Percentiles rank a stretch among this genome's conserved stretches.
These are phyloP conservation scores for Neoascochyta sp. DNA, from an alignment of 2,329 filamentous ascomycete genomes.

Conservation along the genomic window DNA sequence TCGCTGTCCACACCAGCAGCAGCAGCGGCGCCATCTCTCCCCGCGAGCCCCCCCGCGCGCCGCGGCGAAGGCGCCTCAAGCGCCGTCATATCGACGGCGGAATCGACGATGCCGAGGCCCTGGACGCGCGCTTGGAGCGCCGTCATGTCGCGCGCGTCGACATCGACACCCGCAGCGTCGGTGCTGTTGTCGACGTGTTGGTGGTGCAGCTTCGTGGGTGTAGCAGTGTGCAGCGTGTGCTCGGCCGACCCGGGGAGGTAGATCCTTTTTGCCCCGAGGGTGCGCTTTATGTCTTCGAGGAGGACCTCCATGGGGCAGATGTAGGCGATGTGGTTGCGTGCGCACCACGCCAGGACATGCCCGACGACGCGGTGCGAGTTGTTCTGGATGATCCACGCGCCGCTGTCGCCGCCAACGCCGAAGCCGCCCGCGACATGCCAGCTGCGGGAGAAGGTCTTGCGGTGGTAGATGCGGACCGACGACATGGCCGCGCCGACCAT, in stretches of 20 bases:
- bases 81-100: conserved; percentile 19
- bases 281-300: conserved; percentile 78
- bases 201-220: conserved; percentile 7
- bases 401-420: conserved; percentile 80
- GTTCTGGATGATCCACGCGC: conserved; percentile 87
- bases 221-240: conserved; percentile 15
- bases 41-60: conserved; percentile 2
- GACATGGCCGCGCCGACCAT: conserved; percentile 73
- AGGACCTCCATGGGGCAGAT: conserved; percentile 94
- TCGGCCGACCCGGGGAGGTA: conserved; percentile 59
- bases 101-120: conserved; percentile 29
- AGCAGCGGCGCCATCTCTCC: conserved; percentile 2
- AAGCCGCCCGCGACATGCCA: conserved; percentile 61
- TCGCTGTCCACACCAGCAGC: conserved; percentile 19
- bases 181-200: too few relatives aligned
- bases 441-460: conserved; percentile 72
- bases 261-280: conserved; percentile 67
- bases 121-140: conserved; percentile 27
- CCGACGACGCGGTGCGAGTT: conserved; percentile 76
- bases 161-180: too few relatives aligned
- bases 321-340: conserved; percentile 76
- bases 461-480: conserved; percentile 82
- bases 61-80: conserved; percentile 3
- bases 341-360: conserved; percentile 85
- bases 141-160: conserved; percentile 10